Conservation (phyloP, 1,139 yeast genomes). For the Magnusiomyces clavatus region DNA sequence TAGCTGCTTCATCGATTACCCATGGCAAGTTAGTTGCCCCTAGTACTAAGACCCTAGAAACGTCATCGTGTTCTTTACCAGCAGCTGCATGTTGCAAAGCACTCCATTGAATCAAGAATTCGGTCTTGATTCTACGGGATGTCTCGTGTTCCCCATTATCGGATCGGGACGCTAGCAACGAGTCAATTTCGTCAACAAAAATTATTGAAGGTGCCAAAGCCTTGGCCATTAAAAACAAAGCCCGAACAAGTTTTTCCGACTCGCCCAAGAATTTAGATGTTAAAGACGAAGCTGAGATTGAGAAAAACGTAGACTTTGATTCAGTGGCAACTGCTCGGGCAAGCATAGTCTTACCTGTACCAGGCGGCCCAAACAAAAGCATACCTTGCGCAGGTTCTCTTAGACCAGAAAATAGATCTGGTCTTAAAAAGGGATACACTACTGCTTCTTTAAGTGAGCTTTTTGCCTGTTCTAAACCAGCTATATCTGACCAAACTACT, state of each 20-base stretch:
- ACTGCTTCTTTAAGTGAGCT: slow-evolving; percentile 90
- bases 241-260: slow-evolving; percentile 86
- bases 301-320: slow-evolving; percentile 87
- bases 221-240: slow-evolving; percentile 77
- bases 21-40: slow-evolving; percentile 98
- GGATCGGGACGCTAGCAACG: slow-evolving; percentile 72
- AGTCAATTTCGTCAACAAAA: slow-evolving; percentile 94
- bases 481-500: slow-evolving; percentile 95
- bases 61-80: slow-evolving; percentile 49
- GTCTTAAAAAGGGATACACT: slow-evolving; percentile 90
- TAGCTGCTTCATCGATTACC: slow-evolving; percentile 97
- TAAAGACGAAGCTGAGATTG: slow-evolving; percentile 84
- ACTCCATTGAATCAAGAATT: slow-evolving; percentile 93
- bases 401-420: slow-evolving; percentile 84
- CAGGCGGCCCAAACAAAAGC: slow-evolving; percentile 96
- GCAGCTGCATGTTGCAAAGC: slow-evolving; percentile 92
- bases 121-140: slow-evolving; percentile 84
- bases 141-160: slow-evolving; percentile 89
- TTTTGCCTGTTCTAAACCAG: slow-evolving; percentile 87
- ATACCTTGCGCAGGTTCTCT: slow-evolving; percentile 96
- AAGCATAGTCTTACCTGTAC: slow-evolving; percentile 96
- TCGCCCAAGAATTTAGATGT: slow-evolving; percentile 88
- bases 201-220: slow-evolving; percentile 88
- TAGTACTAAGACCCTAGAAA: slow-evolving; percentile 73
- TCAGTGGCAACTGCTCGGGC: slow-evolving; percentile 98